Evolutionary conservation across 257 asterid genomes (phyloP).

Genomic region (Nicotiana sylvestris): DNA sequence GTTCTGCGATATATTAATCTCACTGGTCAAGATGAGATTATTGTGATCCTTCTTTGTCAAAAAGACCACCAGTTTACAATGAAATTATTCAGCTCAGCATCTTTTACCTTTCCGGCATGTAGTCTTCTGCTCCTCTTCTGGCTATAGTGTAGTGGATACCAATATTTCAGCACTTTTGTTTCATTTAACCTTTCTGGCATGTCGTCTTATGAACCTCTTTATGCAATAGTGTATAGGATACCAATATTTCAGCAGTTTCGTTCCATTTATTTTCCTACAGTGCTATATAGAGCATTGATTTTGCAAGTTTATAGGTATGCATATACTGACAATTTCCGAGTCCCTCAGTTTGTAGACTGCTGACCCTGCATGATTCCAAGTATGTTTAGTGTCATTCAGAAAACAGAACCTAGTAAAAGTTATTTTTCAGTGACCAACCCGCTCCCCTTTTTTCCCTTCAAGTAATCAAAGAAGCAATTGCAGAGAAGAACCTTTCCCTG

Average conservation of each 20-base stretch:
- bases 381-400: neutral
- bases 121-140: neutral
- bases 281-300: neutral
- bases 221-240: neutral
- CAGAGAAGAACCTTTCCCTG: neutral
- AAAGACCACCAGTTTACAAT: neutral
- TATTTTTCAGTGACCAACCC: neutral
- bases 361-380: neutral
- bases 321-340: neutral
- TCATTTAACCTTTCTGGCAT: neutral
- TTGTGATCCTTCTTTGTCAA: neutral
- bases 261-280: neutral
- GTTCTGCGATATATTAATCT: neutral
- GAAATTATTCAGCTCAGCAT: neutral
- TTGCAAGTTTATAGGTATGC: neutral
- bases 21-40: neutral
- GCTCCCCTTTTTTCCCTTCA: neutral
- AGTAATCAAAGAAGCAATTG: neutral
- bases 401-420: neutral
- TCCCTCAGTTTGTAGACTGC: neutral
- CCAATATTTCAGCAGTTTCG: neutral
- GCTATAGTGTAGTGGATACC: neutral
- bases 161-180: neutral
- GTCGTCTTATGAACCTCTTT: neutral
- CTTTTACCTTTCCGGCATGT: neutral